A percentile compares a stretch with the other conserved stretches of the same genome.
phyloP scores from a whole-genome alignment of 148 eudicot species.

The Vaccinium vitisidaea region DNA sequence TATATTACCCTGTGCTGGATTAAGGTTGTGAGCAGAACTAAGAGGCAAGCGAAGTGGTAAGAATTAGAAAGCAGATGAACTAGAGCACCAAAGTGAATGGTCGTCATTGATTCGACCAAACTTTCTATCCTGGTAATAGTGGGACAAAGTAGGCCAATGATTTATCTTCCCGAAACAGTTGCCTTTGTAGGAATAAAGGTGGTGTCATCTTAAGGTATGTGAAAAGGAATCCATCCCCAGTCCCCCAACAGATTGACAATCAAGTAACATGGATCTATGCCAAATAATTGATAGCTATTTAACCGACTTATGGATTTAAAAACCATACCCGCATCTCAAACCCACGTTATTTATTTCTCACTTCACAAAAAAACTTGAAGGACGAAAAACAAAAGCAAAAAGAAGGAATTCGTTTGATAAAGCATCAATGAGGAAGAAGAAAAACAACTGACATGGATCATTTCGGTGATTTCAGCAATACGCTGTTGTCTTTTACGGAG shows the following conservation, averaged over 20 bases:
- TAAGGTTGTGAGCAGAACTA: background rate
- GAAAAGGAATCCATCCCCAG: background rate
- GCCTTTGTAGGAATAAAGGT: background rate
- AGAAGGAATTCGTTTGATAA: background rate
- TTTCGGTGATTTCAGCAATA: constrained; percentile 88
- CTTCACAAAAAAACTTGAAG: background rate
- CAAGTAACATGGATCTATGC: background rate
- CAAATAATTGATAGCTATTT: background rate
- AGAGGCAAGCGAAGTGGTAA: background rate
- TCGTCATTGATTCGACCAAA: background rate
- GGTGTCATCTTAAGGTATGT: background rate
- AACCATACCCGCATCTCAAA: background rate
- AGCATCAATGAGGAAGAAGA: background rate
- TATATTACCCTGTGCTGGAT: background rate
- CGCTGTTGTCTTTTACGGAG: constrained; percentile 75
- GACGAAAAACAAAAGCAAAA: background rate
- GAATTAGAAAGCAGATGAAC: background rate
- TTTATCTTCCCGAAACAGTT: background rate
- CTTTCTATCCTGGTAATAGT: background rate
- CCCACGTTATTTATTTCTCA: background rate
- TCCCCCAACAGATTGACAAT: background rate
- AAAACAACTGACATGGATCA: constrained; percentile 79
- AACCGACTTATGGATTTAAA: background rate
- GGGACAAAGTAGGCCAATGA: background rate
- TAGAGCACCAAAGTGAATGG: background rate